These are phyloP conservation scores for Colletotrichum neosansevieriae DNA, from an alignment of 2,329 filamentous ascomycete species.

Conservation along the genomic window DNA sequence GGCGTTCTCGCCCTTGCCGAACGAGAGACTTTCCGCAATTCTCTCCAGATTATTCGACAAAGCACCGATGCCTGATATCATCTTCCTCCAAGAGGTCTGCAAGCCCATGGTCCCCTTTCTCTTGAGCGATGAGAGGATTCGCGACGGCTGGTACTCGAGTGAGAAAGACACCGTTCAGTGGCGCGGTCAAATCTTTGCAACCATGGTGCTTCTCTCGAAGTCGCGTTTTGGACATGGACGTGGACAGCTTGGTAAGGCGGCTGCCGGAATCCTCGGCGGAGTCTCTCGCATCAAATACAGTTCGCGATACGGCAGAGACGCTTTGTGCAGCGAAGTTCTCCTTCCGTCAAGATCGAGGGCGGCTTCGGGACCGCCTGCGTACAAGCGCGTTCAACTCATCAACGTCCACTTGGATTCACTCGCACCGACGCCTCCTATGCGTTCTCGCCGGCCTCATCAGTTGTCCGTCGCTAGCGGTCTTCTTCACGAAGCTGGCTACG, in stretches of 20 bases:
- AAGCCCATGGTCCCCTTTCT: constrained; percentile 43
- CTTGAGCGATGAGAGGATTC: constrained; percentile 44
- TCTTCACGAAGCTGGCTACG: constrained; percentile 45
- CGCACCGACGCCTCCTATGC: constrained; percentile 43
- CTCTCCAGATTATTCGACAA: constrained; percentile 43
- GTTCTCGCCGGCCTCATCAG: constrained; percentile 48
- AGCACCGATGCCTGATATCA: constrained; percentile 43
- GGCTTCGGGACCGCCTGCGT: constrained; percentile 8
- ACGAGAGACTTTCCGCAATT: constrained; percentile 45
- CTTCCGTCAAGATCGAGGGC: constrained; percentile 27
- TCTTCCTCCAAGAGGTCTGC: constrained; percentile 53
- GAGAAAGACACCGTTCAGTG: constrained; percentile 45
- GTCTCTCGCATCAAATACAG: constrained; percentile 49
- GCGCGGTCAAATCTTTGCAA: constrained; percentile 44
- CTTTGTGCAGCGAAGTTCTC: constrained; percentile 52
- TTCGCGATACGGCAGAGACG: constrained; percentile 49
- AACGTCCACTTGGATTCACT: constrained; percentile 56
- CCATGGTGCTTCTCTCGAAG: constrained; percentile 47
- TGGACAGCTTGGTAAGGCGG: neutral
- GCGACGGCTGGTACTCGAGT: constrained; percentile 48
- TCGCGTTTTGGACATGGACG: constrained; percentile 41
- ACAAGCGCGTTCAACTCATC: constrained; percentile 45
- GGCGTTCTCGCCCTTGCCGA: constrained; percentile 1
- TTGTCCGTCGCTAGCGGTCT: constrained; percentile 45
- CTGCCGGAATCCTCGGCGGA: constrained; percentile 43